Evolutionary conservation across 164 flowering plant species (phyloP).

Genomic region (Protea cynaroides): DNA sequence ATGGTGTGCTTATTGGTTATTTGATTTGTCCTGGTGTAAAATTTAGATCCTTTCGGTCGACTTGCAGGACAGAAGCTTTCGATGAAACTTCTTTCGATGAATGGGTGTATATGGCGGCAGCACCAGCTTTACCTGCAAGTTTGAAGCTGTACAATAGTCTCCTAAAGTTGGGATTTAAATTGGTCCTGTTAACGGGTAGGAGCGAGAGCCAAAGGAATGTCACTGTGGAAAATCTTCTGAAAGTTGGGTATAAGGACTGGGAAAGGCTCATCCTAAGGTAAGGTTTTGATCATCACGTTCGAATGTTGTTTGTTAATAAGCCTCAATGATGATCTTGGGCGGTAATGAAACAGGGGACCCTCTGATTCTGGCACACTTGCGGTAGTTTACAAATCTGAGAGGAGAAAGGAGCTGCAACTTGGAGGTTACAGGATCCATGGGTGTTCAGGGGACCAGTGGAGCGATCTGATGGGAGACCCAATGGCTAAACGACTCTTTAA

Average conservation of each 20-base stretch:
- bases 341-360: constrained; percentile 35
- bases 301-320: too few relatives aligned
- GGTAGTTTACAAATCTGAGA: constrained; percentile 60
- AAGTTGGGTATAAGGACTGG: constrained; percentile 66
- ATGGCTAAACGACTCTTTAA: constrained; percentile 62
- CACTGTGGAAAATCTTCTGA: constrained; percentile 47
- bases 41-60: neutral
- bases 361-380: constrained; percentile 54
- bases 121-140: constrained; percentile 77
- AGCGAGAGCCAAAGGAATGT: constrained; percentile 47
- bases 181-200: constrained; percentile 79
- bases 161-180: constrained; percentile 47
- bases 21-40: too few relatives aligned
- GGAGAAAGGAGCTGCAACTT: constrained; percentile 50
- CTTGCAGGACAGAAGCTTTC: constrained; percentile 41
- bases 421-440: constrained; percentile 81
- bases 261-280: constrained; percentile 74
- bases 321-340: neutral
- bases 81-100: constrained; percentile 45
- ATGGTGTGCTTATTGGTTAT: too few relatives aligned
- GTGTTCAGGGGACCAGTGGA: constrained; percentile 91
- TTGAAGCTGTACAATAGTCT: constrained; percentile 63
- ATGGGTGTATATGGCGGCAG: constrained; percentile 63
- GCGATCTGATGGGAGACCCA: constrained; percentile 68
- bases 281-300: neutral